Evolutionary conservation across 495 filamentous ascomycete genomes (phyloP), one percentile per base, ranked within the genome.

Genomic region (Aspergillus bridgeri): DNA sequence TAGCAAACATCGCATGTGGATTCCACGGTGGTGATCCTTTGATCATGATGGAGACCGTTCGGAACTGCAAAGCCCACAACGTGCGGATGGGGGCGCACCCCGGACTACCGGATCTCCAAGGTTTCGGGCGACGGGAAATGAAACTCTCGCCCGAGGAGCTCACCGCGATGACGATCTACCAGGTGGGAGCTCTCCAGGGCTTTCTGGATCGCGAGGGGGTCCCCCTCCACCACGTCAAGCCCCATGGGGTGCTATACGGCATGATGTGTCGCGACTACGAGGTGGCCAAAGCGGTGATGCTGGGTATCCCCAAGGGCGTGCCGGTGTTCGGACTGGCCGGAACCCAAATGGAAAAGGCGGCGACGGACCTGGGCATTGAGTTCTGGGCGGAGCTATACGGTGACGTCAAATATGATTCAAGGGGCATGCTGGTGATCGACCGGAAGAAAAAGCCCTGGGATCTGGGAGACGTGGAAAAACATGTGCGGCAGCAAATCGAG

Each of bases 1-100:
- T 80, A 56, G 84, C 84, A n/a, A 86, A 87, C 59, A 62, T 86
- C 9, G 84, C 84, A 3, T 86, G 84, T 61, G 84, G 82, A 5
- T 85, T 86, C 62, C 84, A 85, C 58, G 79, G 76, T 20, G 72
- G 83, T 20, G 82, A 86, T 57, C 83, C 84, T 3, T 59, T 83
- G 1, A 81, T 84, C 52, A 87, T 87, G 83, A 64, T 73, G 43
- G 69, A 81, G 49, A 86, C 83, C 4, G 81, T 86, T 17, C 71
- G 72, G 5, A 63, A 72, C 19, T 84, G 82, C 64, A 86, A 84
- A 65, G 57, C 73, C 43, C 79, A 83, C 60, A 68, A 71, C 52
- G 74, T 86, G 38, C 68, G 66, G 22, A 69, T 83, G 22, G 84
- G 83, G 2, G 84, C 84, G 0, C 84, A 87, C 55, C 84, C 84